Percentiles rank a stretch among this genome's conserved stretches.
Evolutionary conservation across 2,329 filamentous ascomycete species (phyloP).

Genomic region (Trichoderma semiorbis): DNA sequence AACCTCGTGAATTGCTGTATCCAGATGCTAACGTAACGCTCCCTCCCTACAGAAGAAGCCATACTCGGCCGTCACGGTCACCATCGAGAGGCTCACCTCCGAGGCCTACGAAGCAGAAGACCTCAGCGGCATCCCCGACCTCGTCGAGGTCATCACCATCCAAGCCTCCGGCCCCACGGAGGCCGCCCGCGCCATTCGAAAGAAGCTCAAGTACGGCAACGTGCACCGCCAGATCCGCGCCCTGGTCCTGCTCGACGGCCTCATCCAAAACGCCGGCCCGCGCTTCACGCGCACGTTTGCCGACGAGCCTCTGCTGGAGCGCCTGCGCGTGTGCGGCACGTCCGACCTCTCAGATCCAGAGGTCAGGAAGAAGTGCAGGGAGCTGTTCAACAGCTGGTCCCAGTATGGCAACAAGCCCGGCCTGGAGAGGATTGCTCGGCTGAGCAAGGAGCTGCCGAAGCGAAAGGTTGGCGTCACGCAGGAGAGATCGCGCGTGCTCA

Average conservation of each 20-base stretch:
- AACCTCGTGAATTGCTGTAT: background rate
- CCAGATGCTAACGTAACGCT: background rate
- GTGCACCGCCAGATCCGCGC: slow-evolving; percentile 89
- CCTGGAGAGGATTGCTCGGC: slow-evolving; percentile 71
- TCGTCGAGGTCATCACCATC: slow-evolving; percentile 90
- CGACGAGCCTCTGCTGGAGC: slow-evolving; percentile 88
- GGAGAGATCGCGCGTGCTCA: slow-evolving; percentile 77
- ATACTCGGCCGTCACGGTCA: slow-evolving; percentile 89
- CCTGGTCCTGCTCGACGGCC: slow-evolving; percentile 81
- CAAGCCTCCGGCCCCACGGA: slow-evolving; percentile 84
- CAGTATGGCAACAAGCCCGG: slow-evolving; percentile 79
- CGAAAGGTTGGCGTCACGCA: slow-evolving; percentile 70
- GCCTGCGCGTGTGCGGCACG: slow-evolving; percentile 81
- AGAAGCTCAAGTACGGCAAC: slow-evolving; percentile 98
- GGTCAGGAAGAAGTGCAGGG: slow-evolving; percentile 84
- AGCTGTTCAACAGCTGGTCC: slow-evolving; percentile 85
- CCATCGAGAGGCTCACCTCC: slow-evolving; percentile 84
- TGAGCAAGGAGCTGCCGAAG: slow-evolving; percentile 68
- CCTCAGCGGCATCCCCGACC: slow-evolving; percentile 83
- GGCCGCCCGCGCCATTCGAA: slow-evolving; percentile 85
- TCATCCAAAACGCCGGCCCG: slow-evolving; percentile 90
- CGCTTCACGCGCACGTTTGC: slow-evolving; percentile 84
- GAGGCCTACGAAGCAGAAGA: slow-evolving; percentile 91
- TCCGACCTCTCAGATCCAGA: slow-evolving; percentile 79
- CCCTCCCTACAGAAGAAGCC: slow-evolving; percentile 56